Evolutionary conservation across 2,329 filamentous ascomycete species (phyloP), one percentile per base, ranked within the genome.

Genomic region (Zalaria sp.): DNA sequence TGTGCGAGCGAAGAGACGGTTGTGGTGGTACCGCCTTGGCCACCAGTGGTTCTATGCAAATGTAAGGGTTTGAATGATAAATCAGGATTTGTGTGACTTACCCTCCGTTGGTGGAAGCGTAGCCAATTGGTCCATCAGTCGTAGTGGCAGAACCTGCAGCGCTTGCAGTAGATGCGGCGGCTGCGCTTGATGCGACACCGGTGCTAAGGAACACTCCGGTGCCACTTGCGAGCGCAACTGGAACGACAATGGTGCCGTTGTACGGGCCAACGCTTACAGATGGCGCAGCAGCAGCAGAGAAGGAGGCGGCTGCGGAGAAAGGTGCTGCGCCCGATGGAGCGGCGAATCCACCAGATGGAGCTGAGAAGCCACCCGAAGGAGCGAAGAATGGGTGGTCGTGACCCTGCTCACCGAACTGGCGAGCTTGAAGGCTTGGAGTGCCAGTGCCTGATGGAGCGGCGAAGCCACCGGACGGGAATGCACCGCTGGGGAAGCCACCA

Each of bases 1-100:
- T 59, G 58, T 27, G 60, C 55, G 50, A 66, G 64, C 29, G 62
- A 62, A 1, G 64, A 66, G 5, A 71, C 68, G 1, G 66, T 71
- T 18, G 61, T 65, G 5, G 59, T 60, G 28, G 55, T 53, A 9
- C 66, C 67, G 34, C 59, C 62, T n/a, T 62, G 59, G 44, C 68
- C 67, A 46, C 68, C 68, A 9, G 64, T 69, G 1, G 66, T 68
- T 27, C 61, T 49, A 31, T 5, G 8, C 18, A 29, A 10, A 32
- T 2, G 2, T 4, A 25, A 4, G 38, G 27, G 18, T 31, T 34
- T 4, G 32, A 10, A 27, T 9, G 10, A 31, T 25, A 25, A 25
- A 18, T 18, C 18, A 18, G 18, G 18, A 2, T 18, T 2, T 18
- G 18, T 18, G 18, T 18, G 18, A 46, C 47, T 5, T 43, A 48